Percentiles rank a stretch among this genome's conserved stretches.
These are phyloP conservation scores for Zygosaccharomyces sapae DNA, from an alignment of 1,139 yeast genomes.

Conservation along the genomic window DNA sequence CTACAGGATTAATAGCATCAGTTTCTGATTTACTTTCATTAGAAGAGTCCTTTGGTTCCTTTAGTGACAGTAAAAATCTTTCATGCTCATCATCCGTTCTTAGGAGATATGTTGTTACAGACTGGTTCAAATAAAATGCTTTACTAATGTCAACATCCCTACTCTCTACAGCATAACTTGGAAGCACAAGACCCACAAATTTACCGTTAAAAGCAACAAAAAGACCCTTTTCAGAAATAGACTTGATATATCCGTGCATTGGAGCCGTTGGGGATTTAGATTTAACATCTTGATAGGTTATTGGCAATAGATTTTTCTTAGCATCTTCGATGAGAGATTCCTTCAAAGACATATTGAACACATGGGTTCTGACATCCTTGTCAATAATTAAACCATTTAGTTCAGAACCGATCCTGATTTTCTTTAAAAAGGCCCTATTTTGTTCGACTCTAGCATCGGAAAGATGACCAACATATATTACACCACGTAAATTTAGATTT, in stretches of 20 bases:
- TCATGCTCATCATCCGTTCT: slow-evolving; percentile 63
- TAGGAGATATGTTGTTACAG: slow-evolving; percentile 61
- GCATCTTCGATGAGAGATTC: slow-evolving; percentile 66
- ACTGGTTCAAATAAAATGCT: slow-evolving; percentile 57
- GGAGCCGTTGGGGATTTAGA: slow-evolving; percentile 41
- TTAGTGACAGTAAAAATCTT: slow-evolving; percentile 64
- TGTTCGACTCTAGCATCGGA: slow-evolving; percentile 73
- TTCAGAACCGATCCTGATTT: slow-evolving; percentile 54
- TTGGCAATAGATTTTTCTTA: slow-evolving; percentile 51
- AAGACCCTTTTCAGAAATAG: slow-evolving; percentile 72
- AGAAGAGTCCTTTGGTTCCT: slow-evolving; percentile 30
- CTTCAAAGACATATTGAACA: slow-evolving; percentile 62
- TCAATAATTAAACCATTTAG: slow-evolving; percentile 63
- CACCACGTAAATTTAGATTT: slow-evolving; percentile 56
- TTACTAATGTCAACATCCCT: slow-evolving; percentile 54
- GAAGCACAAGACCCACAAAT: slow-evolving; percentile 78
- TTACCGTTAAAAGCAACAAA: slow-evolving; percentile 80
- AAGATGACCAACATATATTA: slow-evolving; percentile 69
- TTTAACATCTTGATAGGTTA: slow-evolving; percentile 53
- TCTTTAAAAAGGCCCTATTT: slow-evolving; percentile 59
- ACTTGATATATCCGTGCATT: slow-evolving; percentile 70
- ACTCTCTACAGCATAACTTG: slow-evolving; percentile 62
- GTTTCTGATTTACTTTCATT: slow-evolving; percentile 14
- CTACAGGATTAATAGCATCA: slow-evolving; percentile 54
- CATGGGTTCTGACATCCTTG: slow-evolving; percentile 57